A percentile compares a stretch with the other conserved stretches of the same genome.
Conservation (phyloP, 257 asterid genomes). For the Sherardia arvensis region DNA sequence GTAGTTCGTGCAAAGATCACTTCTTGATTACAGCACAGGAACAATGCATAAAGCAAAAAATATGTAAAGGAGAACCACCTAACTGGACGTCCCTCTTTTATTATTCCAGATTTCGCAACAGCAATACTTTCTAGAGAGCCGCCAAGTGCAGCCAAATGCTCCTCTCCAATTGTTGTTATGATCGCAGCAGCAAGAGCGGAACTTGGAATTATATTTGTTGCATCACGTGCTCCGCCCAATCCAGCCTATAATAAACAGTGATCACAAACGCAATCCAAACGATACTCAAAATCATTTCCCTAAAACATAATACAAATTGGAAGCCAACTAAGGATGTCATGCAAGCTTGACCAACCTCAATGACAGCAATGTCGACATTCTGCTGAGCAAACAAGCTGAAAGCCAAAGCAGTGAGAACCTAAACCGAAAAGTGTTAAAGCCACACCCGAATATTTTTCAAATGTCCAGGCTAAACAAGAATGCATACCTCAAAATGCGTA, state of each 20-base stretch:
- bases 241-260: slow-evolving; percentile 49
- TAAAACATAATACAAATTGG: not conserved
- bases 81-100: slow-evolving; percentile 85
- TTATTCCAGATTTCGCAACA: slow-evolving; percentile 82
- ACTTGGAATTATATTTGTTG: slow-evolving; percentile 70
- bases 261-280: not conserved
- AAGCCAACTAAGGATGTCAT: slow-evolving; percentile 7
- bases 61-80: slow-evolving; percentile 76
- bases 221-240: slow-evolving; percentile 95
- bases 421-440: slow-evolving; percentile 1
- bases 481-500: slow-evolving; percentile 83
- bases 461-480: not conserved
- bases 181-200: slow-evolving; percentile 62
- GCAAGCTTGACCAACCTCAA: slow-evolving; percentile 83
- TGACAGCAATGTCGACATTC: slow-evolving; percentile 70
- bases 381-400: slow-evolving; percentile 80
- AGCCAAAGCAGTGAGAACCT: slow-evolving; percentile 89
- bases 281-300: not conserved
- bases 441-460: not conserved
- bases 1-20: not conserved
- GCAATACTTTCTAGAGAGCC: slow-evolving; percentile 93
- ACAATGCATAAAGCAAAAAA: slow-evolving; percentile 11
- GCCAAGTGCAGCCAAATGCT: slow-evolving; percentile 93
- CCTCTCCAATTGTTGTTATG: slow-evolving; percentile 87
- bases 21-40: not conserved